Evolutionary conservation across 2,329 filamentous ascomycete species (phyloP).

Genomic region (Colletotrichum sp.): DNA sequence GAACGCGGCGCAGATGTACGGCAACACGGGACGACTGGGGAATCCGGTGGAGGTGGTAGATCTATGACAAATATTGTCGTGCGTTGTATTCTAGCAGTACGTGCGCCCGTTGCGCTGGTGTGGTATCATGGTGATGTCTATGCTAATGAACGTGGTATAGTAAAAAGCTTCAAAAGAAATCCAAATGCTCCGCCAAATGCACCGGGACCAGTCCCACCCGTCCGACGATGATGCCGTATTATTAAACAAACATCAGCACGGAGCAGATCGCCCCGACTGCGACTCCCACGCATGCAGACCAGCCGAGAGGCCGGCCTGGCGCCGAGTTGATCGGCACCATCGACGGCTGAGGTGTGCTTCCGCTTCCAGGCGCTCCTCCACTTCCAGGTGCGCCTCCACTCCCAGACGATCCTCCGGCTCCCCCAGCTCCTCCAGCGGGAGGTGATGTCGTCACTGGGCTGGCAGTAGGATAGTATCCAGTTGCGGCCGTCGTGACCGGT

Average conservation of each 20-base stretch:
- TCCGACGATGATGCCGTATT: not conserved
- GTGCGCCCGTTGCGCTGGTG: constrained; percentile 22
- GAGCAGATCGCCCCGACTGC: not conserved
- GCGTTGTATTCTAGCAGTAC: not conserved
- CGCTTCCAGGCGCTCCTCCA: not conserved
- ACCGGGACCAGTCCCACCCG: not conserved
- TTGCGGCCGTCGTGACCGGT: constrained; percentile 8
- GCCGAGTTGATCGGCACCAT: constrained; percentile 2
- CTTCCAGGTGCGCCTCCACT: not conserved
- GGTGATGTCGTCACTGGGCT: not conserved
- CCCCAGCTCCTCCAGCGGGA: not conserved
- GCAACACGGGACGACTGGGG: constrained; percentile 54
- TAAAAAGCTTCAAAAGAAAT: not conserved
- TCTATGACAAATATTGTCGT: constrained; percentile 24
- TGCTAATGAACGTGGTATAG: constrained; percentile 20
- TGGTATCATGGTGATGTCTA: constrained; percentile 20
- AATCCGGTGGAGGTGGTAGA: constrained; percentile 43
- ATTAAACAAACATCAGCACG: constrained; percentile 10
- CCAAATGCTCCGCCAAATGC: constrained; percentile 16
- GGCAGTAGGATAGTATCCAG: not conserved
- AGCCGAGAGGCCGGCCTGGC: not conserved
- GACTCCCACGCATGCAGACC: constrained; percentile 1
- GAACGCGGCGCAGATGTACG: constrained; percentile 62
- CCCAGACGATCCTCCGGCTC: not conserved
- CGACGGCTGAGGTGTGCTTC: not conserved